Percentiles rank a stretch among this genome's conserved stretches.
Conservation (phyloP, 2,329 filamentous ascomycete genomes). For the Ceratocystis papillata region DNA sequence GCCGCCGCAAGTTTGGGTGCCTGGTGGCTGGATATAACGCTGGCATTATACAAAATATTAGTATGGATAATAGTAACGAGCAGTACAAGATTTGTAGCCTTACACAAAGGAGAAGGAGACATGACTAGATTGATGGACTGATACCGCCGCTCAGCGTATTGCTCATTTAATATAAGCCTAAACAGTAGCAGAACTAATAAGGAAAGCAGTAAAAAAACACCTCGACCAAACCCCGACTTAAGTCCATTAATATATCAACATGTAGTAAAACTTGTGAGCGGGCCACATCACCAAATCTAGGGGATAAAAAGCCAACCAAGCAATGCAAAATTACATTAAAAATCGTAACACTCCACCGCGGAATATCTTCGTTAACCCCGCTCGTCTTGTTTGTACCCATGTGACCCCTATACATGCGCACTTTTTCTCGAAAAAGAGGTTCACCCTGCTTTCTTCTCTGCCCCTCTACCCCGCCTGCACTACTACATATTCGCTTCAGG, state of each 20-base stretch:
- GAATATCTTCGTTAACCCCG: not conserved
- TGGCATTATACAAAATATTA: not conserved
- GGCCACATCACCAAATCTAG: too few relatives aligned
- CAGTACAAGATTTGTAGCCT: too few relatives aligned
- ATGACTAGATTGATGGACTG: not conserved
- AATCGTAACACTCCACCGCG: not conserved
- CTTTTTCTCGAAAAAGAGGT: too few relatives aligned
- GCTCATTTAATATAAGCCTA: not conserved
- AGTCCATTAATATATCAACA: too few relatives aligned
- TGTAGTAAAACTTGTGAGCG: too few relatives aligned
- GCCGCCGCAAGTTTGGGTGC: constrained; percentile 16
- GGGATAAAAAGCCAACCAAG: not conserved
- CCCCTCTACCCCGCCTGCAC: not conserved
- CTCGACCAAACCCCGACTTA: not conserved
- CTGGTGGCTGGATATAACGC: constrained; percentile 22
- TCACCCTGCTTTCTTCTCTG: not conserved
- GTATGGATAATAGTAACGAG: not conserved
- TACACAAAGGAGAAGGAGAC: not conserved
- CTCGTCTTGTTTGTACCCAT: not conserved
- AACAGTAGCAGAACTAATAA: not conserved
- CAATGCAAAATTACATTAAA: constrained; percentile 10
- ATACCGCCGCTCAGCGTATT: not conserved
- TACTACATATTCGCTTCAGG: constrained; percentile 19
- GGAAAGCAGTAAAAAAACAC: not conserved
- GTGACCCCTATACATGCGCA: too few relatives aligned